Percentiles rank a stretch among this genome's conserved stretches.
phyloP scores from a whole-genome alignment of 495 filamentous ascomycete genomes.

The Penicillium mononematosum region DNA sequence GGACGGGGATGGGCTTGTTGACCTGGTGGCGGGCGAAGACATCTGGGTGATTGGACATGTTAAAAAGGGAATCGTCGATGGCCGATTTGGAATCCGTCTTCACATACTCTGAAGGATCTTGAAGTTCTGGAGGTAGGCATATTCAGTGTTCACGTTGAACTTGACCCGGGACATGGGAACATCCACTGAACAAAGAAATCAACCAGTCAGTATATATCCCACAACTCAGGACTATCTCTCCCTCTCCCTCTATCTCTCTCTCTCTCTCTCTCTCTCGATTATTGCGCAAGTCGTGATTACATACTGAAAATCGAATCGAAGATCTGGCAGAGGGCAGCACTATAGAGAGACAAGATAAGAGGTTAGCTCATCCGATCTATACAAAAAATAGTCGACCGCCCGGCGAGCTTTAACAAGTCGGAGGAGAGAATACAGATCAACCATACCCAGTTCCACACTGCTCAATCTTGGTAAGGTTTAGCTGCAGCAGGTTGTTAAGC shows the following conservation, averaged over 20 bases:
- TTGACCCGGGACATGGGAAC: slow-evolving; percentile 95
- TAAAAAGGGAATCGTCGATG: slow-evolving; percentile 11
- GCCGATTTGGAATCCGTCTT: background rate
- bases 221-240: slow-evolving; percentile 1
- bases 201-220: slow-evolving; percentile 21
- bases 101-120: slow-evolving; percentile 90
- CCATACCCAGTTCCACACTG: slow-evolving; percentile 98
- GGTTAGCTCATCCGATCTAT: slow-evolving; percentile 23
- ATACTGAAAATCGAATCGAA: slow-evolving; percentile 95
- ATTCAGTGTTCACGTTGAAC: slow-evolving; percentile 96
- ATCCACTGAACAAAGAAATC: slow-evolving; percentile 58
- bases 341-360: slow-evolving; percentile 35
- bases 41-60: slow-evolving; percentile 48
- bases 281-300: slow-evolving; percentile 23
- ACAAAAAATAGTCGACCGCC: background rate
- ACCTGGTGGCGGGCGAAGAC: slow-evolving; percentile 80
- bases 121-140: slow-evolving; percentile 96
- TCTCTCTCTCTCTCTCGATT: background rate
- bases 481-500: slow-evolving; percentile 94
- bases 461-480: slow-evolving; percentile 97
- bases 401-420: background rate
- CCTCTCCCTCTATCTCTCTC: background rate
- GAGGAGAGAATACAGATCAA: slow-evolving; percentile 32
- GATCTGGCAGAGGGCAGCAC: slow-evolving; percentile 91
- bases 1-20: slow-evolving; percentile 83